phyloP scores from a whole-genome alignment of 352 stramenopile species.

The Hyaloperonospora brassicae region DNA sequence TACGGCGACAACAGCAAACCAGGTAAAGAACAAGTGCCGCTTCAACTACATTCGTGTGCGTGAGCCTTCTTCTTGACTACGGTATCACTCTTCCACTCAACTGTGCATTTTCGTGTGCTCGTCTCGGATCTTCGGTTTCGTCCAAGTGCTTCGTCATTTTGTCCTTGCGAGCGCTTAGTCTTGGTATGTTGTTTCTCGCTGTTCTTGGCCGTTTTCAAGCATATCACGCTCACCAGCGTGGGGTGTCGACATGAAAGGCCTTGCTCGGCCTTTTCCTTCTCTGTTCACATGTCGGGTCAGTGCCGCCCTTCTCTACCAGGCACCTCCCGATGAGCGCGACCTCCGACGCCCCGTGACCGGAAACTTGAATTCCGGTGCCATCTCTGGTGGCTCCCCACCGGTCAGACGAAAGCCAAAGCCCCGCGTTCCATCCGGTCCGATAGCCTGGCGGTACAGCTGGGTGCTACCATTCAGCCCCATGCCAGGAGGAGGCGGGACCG shows the following conservation, averaged over 20 bases:
- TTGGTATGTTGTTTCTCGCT: slow-evolving; percentile 15
- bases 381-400: slow-evolving; percentile 39
- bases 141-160: slow-evolving; percentile 16
- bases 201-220: slow-evolving; percentile 22
- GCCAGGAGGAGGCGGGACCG: slow-evolving; percentile 27
- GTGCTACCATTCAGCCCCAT: slow-evolving; percentile 42
- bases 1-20: too few relatives aligned
- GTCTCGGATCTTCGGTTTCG: slow-evolving; percentile 10
- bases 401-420: slow-evolving; percentile 71
- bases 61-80: slow-evolving; percentile 7
- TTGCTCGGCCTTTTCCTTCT: slow-evolving; percentile 9
- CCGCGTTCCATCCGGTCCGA: slow-evolving; percentile 69
- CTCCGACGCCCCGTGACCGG: slow-evolving; percentile 59
- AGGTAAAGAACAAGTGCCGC: not conserved
- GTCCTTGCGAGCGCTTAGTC: slow-evolving; percentile 25
- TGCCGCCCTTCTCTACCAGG: slow-evolving; percentile 25
- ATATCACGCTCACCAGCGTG: slow-evolving; percentile 21
- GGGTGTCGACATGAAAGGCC: slow-evolving; percentile 19
- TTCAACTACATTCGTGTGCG: slow-evolving; percentile 20
- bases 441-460: slow-evolving; percentile 65
- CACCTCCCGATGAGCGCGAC: slow-evolving; percentile 61
- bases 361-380: slow-evolving; percentile 52
- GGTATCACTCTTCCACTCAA: slow-evolving; percentile 14
- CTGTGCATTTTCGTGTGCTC: slow-evolving; percentile 23
- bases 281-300: slow-evolving; percentile 18